phyloP scores from a whole-genome alignment of 257 asterid genomes.

The Avicennia marina region DNA sequence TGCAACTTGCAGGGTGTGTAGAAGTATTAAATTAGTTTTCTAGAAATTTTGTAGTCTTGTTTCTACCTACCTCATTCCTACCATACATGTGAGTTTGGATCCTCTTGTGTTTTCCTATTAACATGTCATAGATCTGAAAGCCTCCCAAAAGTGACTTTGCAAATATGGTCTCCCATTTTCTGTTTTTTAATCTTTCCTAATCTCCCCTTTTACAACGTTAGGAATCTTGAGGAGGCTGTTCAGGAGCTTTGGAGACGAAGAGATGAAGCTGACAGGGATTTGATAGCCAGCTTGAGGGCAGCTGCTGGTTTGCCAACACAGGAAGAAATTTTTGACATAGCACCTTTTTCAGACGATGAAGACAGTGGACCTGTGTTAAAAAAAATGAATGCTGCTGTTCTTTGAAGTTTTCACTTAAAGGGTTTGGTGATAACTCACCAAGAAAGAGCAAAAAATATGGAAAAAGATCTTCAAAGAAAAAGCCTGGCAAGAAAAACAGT shows the following conservation, averaged over 20 bases:
- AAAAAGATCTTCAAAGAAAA: slow-evolving; percentile 71
- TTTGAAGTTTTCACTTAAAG: slow-evolving; percentile 77
- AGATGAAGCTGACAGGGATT: slow-evolving; percentile 80
- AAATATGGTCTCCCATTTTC: not conserved
- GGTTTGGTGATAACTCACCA: slow-evolving; percentile 65
- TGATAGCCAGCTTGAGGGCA: slow-evolving; percentile 77
- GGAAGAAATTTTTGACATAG: slow-evolving; percentile 70
- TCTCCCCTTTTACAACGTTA: slow-evolving; percentile 41
- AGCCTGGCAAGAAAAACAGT: slow-evolving; percentile 53
- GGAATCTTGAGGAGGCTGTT: slow-evolving; percentile 78
- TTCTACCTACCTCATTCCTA: no score
- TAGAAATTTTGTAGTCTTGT: no score
- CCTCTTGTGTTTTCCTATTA: no score
- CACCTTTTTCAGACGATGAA: slow-evolving; percentile 94
- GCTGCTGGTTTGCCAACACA: slow-evolving; percentile 95
- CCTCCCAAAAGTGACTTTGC: no score
- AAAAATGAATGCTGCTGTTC: slow-evolving; percentile 66
- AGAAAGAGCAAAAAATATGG: slow-evolving; percentile 61
- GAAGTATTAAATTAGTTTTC: no score
- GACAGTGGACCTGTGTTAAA: slow-evolving; percentile 45
- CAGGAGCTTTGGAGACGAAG: slow-evolving; percentile 96
- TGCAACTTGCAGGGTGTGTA: no score
- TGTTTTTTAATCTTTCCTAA: not conserved
- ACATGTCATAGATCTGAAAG: no score
- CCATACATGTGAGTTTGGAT: no score